Conservation (phyloP, 73 alveolate genomes). For the Paramecium primaurelia region DNA sequence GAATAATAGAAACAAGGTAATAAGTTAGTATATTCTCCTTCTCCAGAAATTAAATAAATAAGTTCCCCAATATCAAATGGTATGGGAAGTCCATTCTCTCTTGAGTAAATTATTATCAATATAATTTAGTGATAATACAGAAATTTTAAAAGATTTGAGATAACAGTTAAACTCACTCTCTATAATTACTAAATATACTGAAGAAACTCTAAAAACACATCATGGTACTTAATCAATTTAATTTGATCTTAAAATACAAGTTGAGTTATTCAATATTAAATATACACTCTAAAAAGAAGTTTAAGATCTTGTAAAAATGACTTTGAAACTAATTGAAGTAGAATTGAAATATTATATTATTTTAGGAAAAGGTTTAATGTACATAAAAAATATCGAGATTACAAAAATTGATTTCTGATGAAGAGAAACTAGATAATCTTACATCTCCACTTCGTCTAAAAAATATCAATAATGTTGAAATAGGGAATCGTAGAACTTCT, state of each 20-base stretch:
- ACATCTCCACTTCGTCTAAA: not conserved
- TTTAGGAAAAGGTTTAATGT: conserved; percentile 11
- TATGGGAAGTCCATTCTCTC: not conserved
- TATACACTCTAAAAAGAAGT: not conserved
- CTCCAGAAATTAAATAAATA: not conserved
- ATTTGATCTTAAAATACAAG: not conserved
- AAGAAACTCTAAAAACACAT: not conserved
- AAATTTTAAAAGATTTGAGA: not conserved
- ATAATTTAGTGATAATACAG: not conserved
- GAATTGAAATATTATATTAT: not conserved
- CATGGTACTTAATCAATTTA: not conserved
- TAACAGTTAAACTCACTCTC: not conserved
- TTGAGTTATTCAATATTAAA: conserved; percentile 27
- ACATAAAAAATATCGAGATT: not conserved
- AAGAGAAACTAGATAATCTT: not conserved
- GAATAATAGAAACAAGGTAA: not conserved
- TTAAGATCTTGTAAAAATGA: not conserved
- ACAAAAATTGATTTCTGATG: not conserved
- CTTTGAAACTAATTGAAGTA: conserved; percentile 14
- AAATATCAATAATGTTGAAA: not conserved
- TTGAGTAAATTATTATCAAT: not conserved
- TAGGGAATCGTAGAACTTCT: not conserved
- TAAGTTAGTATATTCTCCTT: not conserved
- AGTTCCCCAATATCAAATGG: not conserved
- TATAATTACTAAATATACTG: not conserved